Evolutionary conservation across 306 rosid genomes (phyloP), one percentile per base, ranked within the genome.

Genomic region (Cucumis melo): DNA sequence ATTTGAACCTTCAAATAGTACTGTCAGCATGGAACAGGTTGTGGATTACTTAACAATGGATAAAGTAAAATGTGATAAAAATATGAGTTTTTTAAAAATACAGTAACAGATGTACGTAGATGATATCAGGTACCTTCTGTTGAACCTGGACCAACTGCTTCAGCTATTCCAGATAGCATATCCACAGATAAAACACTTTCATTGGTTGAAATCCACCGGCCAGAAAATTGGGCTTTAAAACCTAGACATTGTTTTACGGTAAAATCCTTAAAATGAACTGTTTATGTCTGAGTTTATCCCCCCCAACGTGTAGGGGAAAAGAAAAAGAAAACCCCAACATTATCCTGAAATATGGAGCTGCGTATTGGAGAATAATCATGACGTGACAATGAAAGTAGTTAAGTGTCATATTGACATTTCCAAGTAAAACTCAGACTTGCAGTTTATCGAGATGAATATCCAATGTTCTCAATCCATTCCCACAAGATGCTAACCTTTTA

Each of bases 71-170:
- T 36, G 23, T 50, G 60, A 39, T 67, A 62, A 34, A 78, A 15
- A 55, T 19, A 20, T 77, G 15, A 17, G 27, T 12, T 71, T 8
- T 19, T 10, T 67, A 41, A 39, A 41, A 41, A 24, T 17, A 50
- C n/a, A 60, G 14, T 58, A 34, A 63, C 7, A 36, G 3, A 48
- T 57, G 41, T 66, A 55, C 75, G 23, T 14, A 61, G 48, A 60
- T 48, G 75, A 38, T 27, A 80, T 81, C 70, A 78, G 78, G 78
- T 74, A 93, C 98, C 97, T 90, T 91, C 88, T 21, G 92, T 92
- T 76, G 89, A 84, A 85, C 98, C 98, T 67, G 89, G 89, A 74
- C 89, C 94, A 81, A 87, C 76, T 78, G 93, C 97, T 82, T 91
- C 86, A 75, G 87, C 91, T 80, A 71, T 73, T 77, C 98, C 98